Evolutionary conservation across 306 rosid species (phyloP).

Genomic region (Luffa acutangula): DNA sequence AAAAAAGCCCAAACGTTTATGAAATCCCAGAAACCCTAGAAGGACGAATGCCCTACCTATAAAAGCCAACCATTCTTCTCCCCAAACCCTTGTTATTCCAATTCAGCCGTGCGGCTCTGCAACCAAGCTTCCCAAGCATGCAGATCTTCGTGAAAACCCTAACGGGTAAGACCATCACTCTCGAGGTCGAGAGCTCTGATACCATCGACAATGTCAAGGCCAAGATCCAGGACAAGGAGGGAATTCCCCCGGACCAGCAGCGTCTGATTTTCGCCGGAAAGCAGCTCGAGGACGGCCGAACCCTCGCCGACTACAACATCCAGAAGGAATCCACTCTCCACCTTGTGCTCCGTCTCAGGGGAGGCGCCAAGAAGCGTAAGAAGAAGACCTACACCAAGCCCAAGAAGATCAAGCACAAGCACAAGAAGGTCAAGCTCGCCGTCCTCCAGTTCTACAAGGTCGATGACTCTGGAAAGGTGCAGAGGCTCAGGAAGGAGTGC

Average conservation of each 20-base stretch:
- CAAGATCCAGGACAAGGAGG: slow-evolving; percentile 93
- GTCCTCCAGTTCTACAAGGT: slow-evolving; percentile 82
- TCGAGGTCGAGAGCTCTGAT: slow-evolving; percentile 84
- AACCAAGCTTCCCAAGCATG: slow-evolving; percentile 24
- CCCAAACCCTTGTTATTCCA: background rate
- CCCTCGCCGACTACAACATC: slow-evolving; percentile 90
- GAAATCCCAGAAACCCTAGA: background rate
- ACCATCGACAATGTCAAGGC: slow-evolving; percentile 90
- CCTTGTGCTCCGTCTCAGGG: slow-evolving; percentile 84
- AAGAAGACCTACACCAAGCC: slow-evolving; percentile 98
- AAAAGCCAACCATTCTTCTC: background rate
- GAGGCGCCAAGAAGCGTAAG: slow-evolving; percentile 94
- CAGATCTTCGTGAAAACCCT: slow-evolving; percentile 98
- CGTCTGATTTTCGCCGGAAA: slow-evolving; percentile 91
- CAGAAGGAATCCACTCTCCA: slow-evolving; percentile 92
- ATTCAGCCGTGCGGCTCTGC: slow-evolving; percentile 5
- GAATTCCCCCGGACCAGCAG: slow-evolving; percentile 94
- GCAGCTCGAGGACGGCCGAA: slow-evolving; percentile 92
- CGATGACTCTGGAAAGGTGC: slow-evolving; percentile 77
- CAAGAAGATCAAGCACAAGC: slow-evolving; percentile 94
- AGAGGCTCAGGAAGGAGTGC: slow-evolving; percentile 88
- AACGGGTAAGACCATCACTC: slow-evolving; percentile 88
- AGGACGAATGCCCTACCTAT: background rate
- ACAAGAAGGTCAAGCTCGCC: slow-evolving; percentile 88
- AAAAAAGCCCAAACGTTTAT: background rate